These are phyloP conservation scores for Lactarius sp. DNA, from an alignment of 768 basidiomycete species.

Conservation along the genomic window DNA sequence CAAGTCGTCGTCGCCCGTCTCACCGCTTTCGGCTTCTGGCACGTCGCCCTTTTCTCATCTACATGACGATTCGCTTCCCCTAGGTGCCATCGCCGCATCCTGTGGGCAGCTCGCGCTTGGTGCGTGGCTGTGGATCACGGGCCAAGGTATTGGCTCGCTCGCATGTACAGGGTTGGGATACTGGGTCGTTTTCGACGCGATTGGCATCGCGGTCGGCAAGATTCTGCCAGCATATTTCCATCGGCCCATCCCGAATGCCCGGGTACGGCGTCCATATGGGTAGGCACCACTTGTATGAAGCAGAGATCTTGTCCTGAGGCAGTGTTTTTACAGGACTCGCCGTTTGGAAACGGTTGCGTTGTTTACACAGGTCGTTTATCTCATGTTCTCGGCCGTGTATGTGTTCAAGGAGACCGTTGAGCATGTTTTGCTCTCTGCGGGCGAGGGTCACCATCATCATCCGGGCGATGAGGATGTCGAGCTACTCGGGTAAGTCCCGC, in stretches of 20 bases:
- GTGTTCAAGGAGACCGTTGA: constrained; percentile 97
- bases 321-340: constrained; percentile 43
- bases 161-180: constrained; percentile 90
- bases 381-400: constrained; percentile 92
- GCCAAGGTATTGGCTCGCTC: constrained; percentile 84
- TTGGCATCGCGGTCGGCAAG: constrained; percentile 61
- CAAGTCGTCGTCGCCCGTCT: constrained; percentile 4
- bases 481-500: constrained; percentile 38
- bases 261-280: constrained; percentile 50
- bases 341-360: constrained; percentile 65
- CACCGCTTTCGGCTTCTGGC: constrained; percentile 7
- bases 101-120: constrained; percentile 57
- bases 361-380: constrained; percentile 89
- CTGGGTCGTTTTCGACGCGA: constrained; percentile 91
- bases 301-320: neutral
- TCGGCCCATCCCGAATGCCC: constrained; percentile 30
- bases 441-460: constrained; percentile 64
- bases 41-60: constrained; percentile 15
- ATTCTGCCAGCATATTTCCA: constrained; percentile 44
- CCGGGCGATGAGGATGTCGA: constrained; percentile 49
- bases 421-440: constrained; percentile 75
- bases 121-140: constrained; percentile 78
- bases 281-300: constrained; percentile 34
- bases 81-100: constrained; percentile 22
- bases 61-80: constrained; percentile 10